Conservation (phyloP, 2,329 filamentous ascomycete genomes). For the Clonostachys rosea region DNA sequence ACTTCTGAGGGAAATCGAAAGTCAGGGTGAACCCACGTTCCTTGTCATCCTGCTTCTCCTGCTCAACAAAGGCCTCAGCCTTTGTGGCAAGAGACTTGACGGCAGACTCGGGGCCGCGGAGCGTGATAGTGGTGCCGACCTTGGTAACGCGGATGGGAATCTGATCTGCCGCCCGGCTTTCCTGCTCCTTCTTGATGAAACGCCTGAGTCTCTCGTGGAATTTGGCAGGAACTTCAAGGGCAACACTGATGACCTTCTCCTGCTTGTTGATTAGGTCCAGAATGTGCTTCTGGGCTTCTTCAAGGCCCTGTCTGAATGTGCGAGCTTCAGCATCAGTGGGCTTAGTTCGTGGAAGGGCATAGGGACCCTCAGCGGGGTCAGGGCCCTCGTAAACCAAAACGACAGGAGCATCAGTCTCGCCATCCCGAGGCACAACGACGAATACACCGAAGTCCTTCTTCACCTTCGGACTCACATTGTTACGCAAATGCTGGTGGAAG, state of each 20-base stretch:
- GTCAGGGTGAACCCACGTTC: conserved; percentile 82
- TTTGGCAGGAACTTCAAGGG: conserved; percentile 56
- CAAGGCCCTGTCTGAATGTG: conserved; percentile 49
- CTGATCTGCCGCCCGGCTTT: conserved; percentile 48
- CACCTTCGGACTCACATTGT: conserved; percentile 58
- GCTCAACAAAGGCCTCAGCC: conserved; percentile 73
- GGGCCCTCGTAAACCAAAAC: conserved; percentile 72
- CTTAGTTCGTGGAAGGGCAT: conserved; percentile 48
- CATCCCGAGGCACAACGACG: conserved; percentile 63
- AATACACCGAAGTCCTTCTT: conserved; percentile 69
- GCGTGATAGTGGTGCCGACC: conserved; percentile 57
- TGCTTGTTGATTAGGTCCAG: conserved; percentile 54
- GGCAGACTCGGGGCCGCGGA: conserved; percentile 71
- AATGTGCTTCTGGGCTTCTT: conserved; percentile 53
- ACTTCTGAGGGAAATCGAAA: conserved; percentile 95
- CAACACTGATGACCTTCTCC: conserved; percentile 42
- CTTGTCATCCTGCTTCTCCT: conserved; percentile 89
- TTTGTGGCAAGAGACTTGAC: conserved; percentile 71
- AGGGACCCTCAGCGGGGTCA: conserved; percentile 37
- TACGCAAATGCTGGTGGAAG: conserved; percentile 69
- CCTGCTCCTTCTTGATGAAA: conserved; percentile 63
- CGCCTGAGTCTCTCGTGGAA: conserved; percentile 59
- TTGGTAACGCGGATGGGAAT: conserved; percentile 58
- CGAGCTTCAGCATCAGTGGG: conserved; percentile 45
- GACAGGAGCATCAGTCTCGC: conserved; percentile 55